Evolutionary conservation across 108 stramenopile genomes (phyloP), one percentile per base, ranked within the genome.

Genomic region (Cyclotella sp.): DNA sequence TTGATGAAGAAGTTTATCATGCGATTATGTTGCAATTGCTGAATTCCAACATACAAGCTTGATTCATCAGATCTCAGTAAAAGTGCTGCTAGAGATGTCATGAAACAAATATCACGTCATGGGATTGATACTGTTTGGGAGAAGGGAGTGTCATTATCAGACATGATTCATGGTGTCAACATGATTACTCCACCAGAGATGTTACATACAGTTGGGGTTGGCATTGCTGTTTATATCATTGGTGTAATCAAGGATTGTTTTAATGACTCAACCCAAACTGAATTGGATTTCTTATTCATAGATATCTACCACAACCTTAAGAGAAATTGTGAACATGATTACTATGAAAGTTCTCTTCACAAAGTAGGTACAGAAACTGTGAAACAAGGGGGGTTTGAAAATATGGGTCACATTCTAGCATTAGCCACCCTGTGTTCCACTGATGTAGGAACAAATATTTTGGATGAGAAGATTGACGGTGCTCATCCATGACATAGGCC

Each of bases 61-160:
- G 55, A 57, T 4, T 12, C n/a, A 57, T n/a, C 55, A 26, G 19
- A 26, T n/a, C 24, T 57, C 8, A 47, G 8, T 1, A 43, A 21
- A 19, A 44, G 8, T 12, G 15, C 13, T 21, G 64, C n/a, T n/a
- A 39, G 43, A 14, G 45, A 44, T n/a, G 14, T 15, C 8, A 46
- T 65, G 64, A 65, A 39, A 39, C n/a, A 44, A 7, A 22, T 65
- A 11, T 65, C 64, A 46, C 41, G 45, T n/a, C 64, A 65, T 45
- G 18, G 21, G n/a, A 45, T 65, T 24, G 43, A 39, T 11, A 65
- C 41, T 21, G 64, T 44, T 9, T 65, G n/a, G n/a, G 64, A 65
- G 21, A 65, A 14, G 13, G 26, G 26, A 8, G 64, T 65, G 9
- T 44, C 64, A 9, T 47, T 65, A 26, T 21, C 21, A 1, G 45